Conservation (phyloP, 352 stramenopile genomes). For the Phytophthora pseudosyringae region DNA sequence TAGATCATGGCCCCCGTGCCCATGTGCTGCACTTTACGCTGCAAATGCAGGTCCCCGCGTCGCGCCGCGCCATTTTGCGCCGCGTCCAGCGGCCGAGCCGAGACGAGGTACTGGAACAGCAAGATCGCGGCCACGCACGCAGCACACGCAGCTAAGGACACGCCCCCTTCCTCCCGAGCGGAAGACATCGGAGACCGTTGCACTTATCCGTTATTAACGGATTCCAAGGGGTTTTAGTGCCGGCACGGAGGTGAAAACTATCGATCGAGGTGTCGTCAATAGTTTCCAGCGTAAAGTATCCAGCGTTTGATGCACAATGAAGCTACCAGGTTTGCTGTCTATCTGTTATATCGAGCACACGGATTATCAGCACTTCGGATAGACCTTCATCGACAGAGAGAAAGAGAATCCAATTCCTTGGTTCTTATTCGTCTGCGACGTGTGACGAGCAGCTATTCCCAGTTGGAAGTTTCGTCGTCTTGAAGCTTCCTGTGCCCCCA, state of each 20-base stretch:
- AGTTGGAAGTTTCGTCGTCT: conserved; percentile 17
- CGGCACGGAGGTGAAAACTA: neutral
- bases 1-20: conserved; percentile 60
- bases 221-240: conserved; percentile 4
- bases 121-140: conserved; percentile 39
- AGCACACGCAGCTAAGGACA: conserved; percentile 20
- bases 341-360: neutral
- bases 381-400: neutral
- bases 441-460: conserved; percentile 31
- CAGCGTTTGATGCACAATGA: conserved; percentile 13
- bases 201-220: conserved; percentile 11
- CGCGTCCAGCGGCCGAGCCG: conserved; percentile 6
- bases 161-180: neutral
- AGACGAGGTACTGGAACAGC: conserved; percentile 50
- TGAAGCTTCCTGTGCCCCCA: conserved; percentile 6
- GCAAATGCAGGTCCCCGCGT: conserved; percentile 52
- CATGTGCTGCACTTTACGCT: conserved; percentile 60
- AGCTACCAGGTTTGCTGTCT: neutral
- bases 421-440: conserved; percentile 37
- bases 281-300: conserved; percentile 22
- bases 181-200: conserved; percentile 18
- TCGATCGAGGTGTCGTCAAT: conserved; percentile 24
- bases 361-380: conserved; percentile 1
- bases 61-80: neutral
- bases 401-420: conserved; percentile 16